These are phyloP conservation scores for Phytophthora megakarya DNA, from an alignment of 352 stramenopile species.

Conservation along the genomic window DNA sequence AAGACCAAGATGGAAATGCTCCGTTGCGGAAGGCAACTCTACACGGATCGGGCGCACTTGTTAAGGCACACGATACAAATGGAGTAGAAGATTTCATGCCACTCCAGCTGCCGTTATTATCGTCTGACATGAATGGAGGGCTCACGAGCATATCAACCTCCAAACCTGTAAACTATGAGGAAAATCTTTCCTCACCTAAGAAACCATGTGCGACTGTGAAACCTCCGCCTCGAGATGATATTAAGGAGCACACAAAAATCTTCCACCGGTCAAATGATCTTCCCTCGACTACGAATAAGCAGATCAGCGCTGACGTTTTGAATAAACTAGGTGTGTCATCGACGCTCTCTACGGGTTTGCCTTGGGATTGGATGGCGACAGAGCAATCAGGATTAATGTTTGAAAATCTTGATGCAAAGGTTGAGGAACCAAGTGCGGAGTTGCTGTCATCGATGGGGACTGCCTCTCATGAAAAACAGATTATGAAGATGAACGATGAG, in stretches of 20 bases:
- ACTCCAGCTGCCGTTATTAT: constrained; percentile 46
- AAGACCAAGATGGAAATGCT: constrained; percentile 8
- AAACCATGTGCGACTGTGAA: constrained; percentile 7
- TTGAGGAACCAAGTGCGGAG: constrained; percentile 33
- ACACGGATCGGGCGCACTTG: not conserved
- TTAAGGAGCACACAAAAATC: constrained; percentile 8
- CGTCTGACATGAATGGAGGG: constrained; percentile 31
- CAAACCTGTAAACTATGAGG: constrained; percentile 16
- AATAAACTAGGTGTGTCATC: constrained; percentile 52
- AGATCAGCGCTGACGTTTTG: constrained; percentile 23
- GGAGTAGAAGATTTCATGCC: constrained; percentile 52
- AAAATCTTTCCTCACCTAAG: constrained; percentile 7
- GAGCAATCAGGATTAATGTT: constrained; percentile 51
- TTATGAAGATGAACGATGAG: constrained; percentile 67
- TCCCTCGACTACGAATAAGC: constrained; percentile 1
- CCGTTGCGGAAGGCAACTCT: constrained; percentile 1
- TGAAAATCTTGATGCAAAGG: constrained; percentile 28
- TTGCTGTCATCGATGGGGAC: constrained; percentile 29
- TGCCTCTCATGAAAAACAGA: constrained; percentile 51
- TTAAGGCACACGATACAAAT: constrained; percentile 20
- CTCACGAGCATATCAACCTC: constrained; percentile 18
- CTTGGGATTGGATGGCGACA: constrained; percentile 65
- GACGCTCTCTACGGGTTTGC: constrained; percentile 46
- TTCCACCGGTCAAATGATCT: not conserved
- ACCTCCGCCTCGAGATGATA: not conserved